phyloP scores from a whole-genome alignment of 2,329 filamentous ascomycete species.

The Diaporthe amygdali region DNA sequence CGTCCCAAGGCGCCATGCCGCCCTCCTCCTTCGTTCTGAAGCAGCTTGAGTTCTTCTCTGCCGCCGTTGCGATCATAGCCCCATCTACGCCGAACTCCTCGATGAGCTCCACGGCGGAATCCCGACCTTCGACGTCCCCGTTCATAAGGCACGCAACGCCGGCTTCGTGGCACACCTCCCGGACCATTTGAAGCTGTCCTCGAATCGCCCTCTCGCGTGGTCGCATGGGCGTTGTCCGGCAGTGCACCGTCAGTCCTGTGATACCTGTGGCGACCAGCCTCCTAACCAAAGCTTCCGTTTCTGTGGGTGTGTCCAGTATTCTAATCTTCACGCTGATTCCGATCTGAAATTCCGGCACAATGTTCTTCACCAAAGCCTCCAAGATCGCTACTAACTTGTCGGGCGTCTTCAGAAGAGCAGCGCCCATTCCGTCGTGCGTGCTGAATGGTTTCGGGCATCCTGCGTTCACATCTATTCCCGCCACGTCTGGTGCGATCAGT shows the following conservation, averaged over 20 bases:
- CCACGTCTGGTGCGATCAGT: slow-evolving; percentile 84
- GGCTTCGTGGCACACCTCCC: slow-evolving; percentile 76
- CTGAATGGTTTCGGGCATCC: slow-evolving; percentile 99
- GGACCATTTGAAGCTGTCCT: slow-evolving; percentile 84
- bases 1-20: slow-evolving; percentile 74
- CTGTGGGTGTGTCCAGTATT: slow-evolving; percentile 74
- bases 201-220: slow-evolving; percentile 87
- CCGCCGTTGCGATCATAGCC: slow-evolving; percentile 95
- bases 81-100: slow-evolving; percentile 86
- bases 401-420: slow-evolving; percentile 83
- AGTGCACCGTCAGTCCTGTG: slow-evolving; percentile 90
- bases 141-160: slow-evolving; percentile 97
- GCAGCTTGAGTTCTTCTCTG: slow-evolving; percentile 89
- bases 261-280: slow-evolving; percentile 87
- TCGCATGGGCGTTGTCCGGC: slow-evolving; percentile 94
- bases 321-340: slow-evolving; percentile 98
- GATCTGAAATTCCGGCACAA: slow-evolving; percentile 79
- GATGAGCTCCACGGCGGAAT: slow-evolving; percentile 74
- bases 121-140: slow-evolving; percentile 81
- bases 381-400: slow-evolving; percentile 86
- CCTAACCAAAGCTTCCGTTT: slow-evolving; percentile 79
- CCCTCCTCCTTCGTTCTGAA: slow-evolving; percentile 76
- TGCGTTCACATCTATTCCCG: slow-evolving; percentile 95
- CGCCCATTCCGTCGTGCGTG: slow-evolving; percentile 93
- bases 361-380: slow-evolving; percentile 71